Evolutionary conservation across 2,329 filamentous ascomycete species (phyloP).

Genomic region (Trichoderma endophyticum): DNA sequence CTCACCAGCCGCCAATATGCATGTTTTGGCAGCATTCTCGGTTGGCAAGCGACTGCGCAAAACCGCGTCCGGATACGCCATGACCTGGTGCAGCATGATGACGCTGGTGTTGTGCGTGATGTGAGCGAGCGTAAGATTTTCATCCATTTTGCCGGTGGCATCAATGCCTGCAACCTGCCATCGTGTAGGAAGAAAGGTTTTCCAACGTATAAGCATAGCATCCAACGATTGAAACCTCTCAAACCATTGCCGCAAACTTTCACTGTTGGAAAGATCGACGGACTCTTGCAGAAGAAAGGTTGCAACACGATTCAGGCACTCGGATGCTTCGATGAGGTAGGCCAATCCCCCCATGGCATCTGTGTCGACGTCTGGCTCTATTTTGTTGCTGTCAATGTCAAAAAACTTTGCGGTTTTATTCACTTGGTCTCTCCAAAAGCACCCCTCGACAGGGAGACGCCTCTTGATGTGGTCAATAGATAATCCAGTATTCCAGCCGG

Average conservation of each 20-base stretch:
- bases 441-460: slow-evolving; percentile 36
- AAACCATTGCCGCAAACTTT: slow-evolving; percentile 40
- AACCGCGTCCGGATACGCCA: slow-evolving; percentile 23
- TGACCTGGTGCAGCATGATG: slow-evolving; percentile 25
- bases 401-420: slow-evolving; percentile 23
- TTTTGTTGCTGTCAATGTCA: slow-evolving; percentile 24
- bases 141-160: slow-evolving; percentile 39
- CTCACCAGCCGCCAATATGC: slow-evolving; percentile 13
- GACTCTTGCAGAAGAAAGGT: slow-evolving; percentile 42
- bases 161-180: slow-evolving; percentile 42
- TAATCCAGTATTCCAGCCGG: slow-evolving; percentile 37
- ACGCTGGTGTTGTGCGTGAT: slow-evolving; percentile 28
- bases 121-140: slow-evolving; percentile 34
- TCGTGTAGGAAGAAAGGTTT: slow-evolving; percentile 42
- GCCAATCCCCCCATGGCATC: slow-evolving; percentile 38
- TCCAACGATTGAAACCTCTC: slow-evolving; percentile 46
- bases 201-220: slow-evolving; percentile 43
- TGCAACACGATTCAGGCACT: slow-evolving; percentile 41
- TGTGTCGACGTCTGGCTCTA: slow-evolving; percentile 9
- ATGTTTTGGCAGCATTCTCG: slow-evolving; percentile 15
- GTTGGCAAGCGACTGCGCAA: slow-evolving; percentile 18
- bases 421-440: slow-evolving; percentile 34
- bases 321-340: slow-evolving; percentile 45
- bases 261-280: slow-evolving; percentile 35
- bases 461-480: slow-evolving; percentile 35